Base-by-base conservation (phyloP, 257 asterid genomes). In the Nicotiana paniculata region DNA sequence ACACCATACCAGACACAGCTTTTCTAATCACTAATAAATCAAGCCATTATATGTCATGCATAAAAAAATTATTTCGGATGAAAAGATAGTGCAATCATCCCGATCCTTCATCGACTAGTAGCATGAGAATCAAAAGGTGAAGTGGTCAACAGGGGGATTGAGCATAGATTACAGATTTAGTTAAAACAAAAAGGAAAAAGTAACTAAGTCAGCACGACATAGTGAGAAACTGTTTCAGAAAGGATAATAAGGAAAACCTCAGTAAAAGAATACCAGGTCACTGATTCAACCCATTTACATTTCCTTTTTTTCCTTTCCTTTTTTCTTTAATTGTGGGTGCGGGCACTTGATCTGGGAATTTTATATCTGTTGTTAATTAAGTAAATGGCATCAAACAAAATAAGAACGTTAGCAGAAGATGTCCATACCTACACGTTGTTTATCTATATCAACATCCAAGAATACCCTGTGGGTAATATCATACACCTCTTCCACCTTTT, bases 371-470 rank as follows among this genome's bases (percentile, higher is more conserved):
- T 3, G 8, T 48, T 48, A 26, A 74, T 48, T 1, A 21, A 74
- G 39, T 48, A 3, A 63, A 35, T 61, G 16, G 10, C 70, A 81
- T 32, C 35, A 24, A 6, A 53, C 4, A 7, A 28, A 17, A 68
- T 32, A 62, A 24, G 46, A 16, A 33, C 6, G 10, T 70, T 48
- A 48, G 33, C 58, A 48, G 33, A 35, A 58, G 17, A 46, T 67
- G 70, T 21, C 53, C 86, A 64, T 88, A 92, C 97, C 98, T 88
- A 88, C 84, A 55, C 90, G 97, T 83, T 93, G 98, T 85, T 90
- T 94, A 84, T 94, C 99, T 77, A 94, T 92, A 90, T 94, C 98
- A 84, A 93, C 97, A 90, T 94, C 99, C 90, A 96, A 86, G 92
- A 90, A 96, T 43, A 96, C 97, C 88, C 95, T 90, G 67, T 94